Evolutionary conservation across 2,329 filamentous ascomycete genomes (phyloP).

Genomic region (Hymenoscyphus scutula): DNA sequence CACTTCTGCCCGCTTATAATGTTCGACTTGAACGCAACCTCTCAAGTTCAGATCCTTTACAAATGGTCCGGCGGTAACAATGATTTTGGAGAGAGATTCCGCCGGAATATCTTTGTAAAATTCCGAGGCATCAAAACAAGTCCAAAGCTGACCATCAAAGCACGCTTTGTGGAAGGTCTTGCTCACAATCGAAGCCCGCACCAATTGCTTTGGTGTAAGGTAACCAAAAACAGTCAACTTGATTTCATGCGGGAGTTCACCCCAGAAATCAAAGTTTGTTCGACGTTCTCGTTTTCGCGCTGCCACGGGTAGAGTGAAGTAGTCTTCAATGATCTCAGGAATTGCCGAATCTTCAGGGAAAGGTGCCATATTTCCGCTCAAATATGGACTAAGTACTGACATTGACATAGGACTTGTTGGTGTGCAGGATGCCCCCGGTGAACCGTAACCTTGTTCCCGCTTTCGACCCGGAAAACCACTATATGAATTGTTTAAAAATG

Average conservation of each 20-base stretch:
- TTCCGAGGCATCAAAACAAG: conserved; percentile 74
- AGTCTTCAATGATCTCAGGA: conserved; percentile 34
- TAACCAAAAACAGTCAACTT: conserved; percentile 74
- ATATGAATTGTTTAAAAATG: conserved; percentile 27
- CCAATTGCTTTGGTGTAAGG: conserved; percentile 75
- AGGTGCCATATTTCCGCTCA: conserved; percentile 21
- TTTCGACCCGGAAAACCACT: conserved; percentile 23
- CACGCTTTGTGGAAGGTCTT: conserved; percentile 78
- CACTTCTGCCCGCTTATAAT: conserved; percentile 73
- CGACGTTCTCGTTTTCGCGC: conserved; percentile 31
- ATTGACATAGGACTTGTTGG: conserved; percentile 29
- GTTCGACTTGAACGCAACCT: conserved; percentile 84
- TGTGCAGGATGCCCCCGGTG: conserved; percentile 19
- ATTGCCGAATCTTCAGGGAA: conserved; percentile 25
- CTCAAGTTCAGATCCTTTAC: conserved; percentile 86
- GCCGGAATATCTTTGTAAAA: conserved; percentile 88
- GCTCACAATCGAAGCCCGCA: conserved; percentile 73
- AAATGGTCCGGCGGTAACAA: conserved; percentile 82
- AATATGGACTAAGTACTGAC: conserved; percentile 24
- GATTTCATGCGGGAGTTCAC: conserved; percentile 76
- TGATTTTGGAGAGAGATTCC: conserved; percentile 79
- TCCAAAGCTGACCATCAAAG: conserved; percentile 95
- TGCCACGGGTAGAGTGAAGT: conserved; percentile 31
- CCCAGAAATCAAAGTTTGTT: conserved; percentile 67
- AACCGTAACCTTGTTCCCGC: conserved; percentile 22